Base-by-base conservation (phyloP, 192 early-diverging fungal species). In the Backusella luteola region DNA sequence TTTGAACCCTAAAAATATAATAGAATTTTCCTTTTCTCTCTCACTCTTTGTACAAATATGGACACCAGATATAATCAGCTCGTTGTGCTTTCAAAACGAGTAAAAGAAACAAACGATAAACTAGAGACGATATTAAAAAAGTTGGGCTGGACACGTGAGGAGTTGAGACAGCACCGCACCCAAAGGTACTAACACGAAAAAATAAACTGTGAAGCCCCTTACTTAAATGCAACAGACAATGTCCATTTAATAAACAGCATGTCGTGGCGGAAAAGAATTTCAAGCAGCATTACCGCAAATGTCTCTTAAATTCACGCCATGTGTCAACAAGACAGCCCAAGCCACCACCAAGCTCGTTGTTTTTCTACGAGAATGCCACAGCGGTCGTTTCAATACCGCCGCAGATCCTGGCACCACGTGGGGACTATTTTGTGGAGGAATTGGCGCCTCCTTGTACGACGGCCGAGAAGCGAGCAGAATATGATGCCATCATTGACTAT, bases 131-230 rank as follows among this genome's bases (percentile, higher is more conserved):
- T 71, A 12, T 32, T 71, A 26, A 6, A 21, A 26, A 41, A 42
- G 6, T 34, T 71, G 15, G 69, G 69, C 29, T 71, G 69, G 69
- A 71, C 69, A 21, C 38, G 69, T 29, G 23, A 71, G 41, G 69
- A 71, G 49, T 29, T 71, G 46, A 42, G 41, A 46, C 11, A 21
- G 29, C 29, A 26, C 23, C 23, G 11, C 26, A 26, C 23, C 14
- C 26, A 46, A 41, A 71, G 15, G 69, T 71, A 71, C 6, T 12
- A 23, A 14, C 1, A 17, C 19, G 46, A 46, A 21, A 14, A 44
- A 46, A 12, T 29, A 70, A 23, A 21, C 2, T 23, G 32, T 39
- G 17, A 34, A 9, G 39, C 0, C 11, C 34, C 2, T 6, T 12
- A 0, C 15, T 44, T 44, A 17, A 39, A 44, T 44, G 19, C 15